Evolutionary conservation across 768 basidiomycete genomes (phyloP).

Genomic region (Lactifluus echinatus): DNA sequence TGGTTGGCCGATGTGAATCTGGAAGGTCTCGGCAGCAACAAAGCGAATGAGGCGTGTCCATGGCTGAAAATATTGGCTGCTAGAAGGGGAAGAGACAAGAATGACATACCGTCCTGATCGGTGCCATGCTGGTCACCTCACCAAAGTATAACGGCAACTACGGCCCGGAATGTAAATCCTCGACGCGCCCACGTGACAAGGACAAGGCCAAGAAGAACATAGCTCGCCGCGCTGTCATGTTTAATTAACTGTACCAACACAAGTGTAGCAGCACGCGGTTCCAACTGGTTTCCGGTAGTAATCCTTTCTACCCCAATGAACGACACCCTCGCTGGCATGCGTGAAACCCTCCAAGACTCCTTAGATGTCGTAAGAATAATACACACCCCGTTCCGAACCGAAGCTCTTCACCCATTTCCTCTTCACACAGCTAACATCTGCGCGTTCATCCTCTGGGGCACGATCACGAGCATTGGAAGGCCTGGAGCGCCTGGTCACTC

Average conservation of each 20-base stretch:
- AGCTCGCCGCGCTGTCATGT: neutral
- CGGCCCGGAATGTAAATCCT: neutral
- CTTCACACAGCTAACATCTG: constrained; percentile 48
- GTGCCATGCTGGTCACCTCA: constrained; percentile 45
- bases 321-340: constrained; percentile 26
- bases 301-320: neutral
- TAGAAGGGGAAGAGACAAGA: neutral
- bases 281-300: neutral
- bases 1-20: constrained; percentile 72
- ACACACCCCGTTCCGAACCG: neutral
- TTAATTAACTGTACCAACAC: too few species aligned
- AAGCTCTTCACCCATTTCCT: neutral
- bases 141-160: neutral
- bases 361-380: constrained; percentile 54
- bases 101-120: constrained; percentile 45
- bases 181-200: constrained; percentile 15
- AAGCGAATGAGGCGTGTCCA: constrained; percentile 83
- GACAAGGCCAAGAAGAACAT: neutral
- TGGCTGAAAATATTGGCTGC: constrained; percentile 34
- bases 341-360: constrained; percentile 45
- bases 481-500: constrained; percentile 30
- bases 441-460: constrained; percentile 42
- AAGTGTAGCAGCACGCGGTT: too few species aligned
- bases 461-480: constrained; percentile 47
- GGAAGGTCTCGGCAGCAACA: constrained; percentile 62